Evolutionary conservation across 1,139 yeast species (phyloP).

Genomic region (Entelexis paramagnoliae): DNA sequence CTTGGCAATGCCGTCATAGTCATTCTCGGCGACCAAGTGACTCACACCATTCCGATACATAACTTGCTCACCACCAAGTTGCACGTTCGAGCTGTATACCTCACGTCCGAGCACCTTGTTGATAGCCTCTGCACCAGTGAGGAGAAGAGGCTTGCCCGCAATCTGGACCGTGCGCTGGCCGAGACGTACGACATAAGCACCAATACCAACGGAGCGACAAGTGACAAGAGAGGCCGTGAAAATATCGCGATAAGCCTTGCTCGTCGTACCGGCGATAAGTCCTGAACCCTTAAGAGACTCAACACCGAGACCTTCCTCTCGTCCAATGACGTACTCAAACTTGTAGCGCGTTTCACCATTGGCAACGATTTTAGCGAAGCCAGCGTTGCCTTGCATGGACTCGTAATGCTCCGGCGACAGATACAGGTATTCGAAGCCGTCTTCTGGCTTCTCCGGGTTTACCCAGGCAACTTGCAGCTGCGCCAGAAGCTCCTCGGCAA

Average conservation of each 20-base stretch:
- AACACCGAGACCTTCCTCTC: conserved; percentile 94
- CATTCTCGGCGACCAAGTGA: conserved; percentile 90
- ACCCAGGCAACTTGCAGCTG: conserved; percentile 89
- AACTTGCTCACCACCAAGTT: conserved; percentile 97
- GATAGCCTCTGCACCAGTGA: conserved; percentile 98
- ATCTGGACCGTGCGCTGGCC: conserved; percentile 99
- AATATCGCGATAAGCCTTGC: conserved; percentile 93
- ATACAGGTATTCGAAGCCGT: conserved; percentile 86
- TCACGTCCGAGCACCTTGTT: conserved; percentile 93
- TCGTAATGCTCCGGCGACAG: conserved; percentile 59
- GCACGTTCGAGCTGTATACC: conserved; percentile 91
- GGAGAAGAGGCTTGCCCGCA: conserved; percentile 95
- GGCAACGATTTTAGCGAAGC: conserved; percentile 73
- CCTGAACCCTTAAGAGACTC: conserved; percentile 98
- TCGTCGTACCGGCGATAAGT: conserved; percentile 95
- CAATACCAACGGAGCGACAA: conserved; percentile 98
- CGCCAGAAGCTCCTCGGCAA: conserved; percentile 91
- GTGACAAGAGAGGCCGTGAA: conserved; percentile 94
- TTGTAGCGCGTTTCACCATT: conserved; percentile 72
- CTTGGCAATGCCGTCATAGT: conserved; percentile 90
- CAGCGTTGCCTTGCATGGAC: conserved; percentile 40
- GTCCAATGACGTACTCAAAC: conserved; percentile 79
- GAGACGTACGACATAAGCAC: conserved; percentile 93
- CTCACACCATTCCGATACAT: conserved; percentile 98
- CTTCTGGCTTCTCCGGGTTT: conserved; percentile 57